Conservation (phyloP, 495 filamentous ascomycete genomes). For the Lophium mytilinum region DNA sequence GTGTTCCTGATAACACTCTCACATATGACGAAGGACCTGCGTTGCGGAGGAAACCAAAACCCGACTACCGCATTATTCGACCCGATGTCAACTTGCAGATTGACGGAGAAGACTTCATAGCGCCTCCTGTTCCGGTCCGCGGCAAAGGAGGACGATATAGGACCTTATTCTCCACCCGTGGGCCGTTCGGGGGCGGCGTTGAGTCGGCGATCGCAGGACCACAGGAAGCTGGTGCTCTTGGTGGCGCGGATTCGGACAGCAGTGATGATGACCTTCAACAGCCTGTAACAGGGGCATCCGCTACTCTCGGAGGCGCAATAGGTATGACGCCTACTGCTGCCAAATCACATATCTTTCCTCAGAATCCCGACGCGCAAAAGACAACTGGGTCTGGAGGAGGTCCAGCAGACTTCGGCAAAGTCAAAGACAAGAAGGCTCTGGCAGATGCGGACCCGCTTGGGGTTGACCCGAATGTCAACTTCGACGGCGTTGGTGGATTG, state of each 20-base stretch:
- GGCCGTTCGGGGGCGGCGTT: constrained; percentile 82
- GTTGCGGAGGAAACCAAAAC: constrained; percentile 31
- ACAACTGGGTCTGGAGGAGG: constrained; percentile 46
- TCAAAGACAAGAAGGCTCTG: constrained; percentile 71
- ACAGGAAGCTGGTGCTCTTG: constrained; percentile 66
- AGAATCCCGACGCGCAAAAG: constrained; percentile 57
- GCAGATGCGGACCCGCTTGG: constrained; percentile 93
- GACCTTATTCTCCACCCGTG: constrained; percentile 73
- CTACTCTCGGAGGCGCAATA: constrained; percentile 49
- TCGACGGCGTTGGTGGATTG: constrained; percentile 84
- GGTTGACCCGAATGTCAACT: constrained; percentile 82
- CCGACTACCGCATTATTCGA: constrained; percentile 65
- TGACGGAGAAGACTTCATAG: constrained; percentile 65
- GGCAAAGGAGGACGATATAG: constrained; percentile 58
- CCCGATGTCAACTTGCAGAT: constrained; percentile 60
- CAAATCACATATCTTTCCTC: constrained; percentile 51
- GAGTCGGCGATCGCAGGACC: constrained; percentile 64
- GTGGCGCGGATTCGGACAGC: constrained; percentile 84
- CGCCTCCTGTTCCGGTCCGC: constrained; percentile 61
- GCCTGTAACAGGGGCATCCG: constrained; percentile 35
- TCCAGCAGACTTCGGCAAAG: constrained; percentile 78
- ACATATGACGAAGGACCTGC: constrained; percentile 41
- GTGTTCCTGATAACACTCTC: constrained; percentile 30
- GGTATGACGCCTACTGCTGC: constrained; percentile 72
- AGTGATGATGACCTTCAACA: constrained; percentile 80